Conservation (phyloP, 1,284 basidiomycete genomes). For the Cutaneotrichosporon curvatum region DNA sequence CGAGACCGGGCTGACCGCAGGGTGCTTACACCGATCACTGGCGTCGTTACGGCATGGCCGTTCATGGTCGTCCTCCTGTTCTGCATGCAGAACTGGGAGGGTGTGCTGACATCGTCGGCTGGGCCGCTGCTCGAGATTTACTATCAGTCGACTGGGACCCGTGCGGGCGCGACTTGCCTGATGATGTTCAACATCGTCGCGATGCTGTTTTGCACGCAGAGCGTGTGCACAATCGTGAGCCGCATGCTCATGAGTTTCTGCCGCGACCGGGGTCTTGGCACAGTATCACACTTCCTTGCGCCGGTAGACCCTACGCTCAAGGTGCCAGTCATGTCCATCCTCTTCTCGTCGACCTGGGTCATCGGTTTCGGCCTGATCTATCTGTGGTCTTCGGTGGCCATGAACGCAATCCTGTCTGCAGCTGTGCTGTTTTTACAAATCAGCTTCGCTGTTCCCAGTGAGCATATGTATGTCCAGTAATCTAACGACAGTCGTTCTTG, state of each 20-base stretch:
- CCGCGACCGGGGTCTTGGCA: constrained; percentile 60
- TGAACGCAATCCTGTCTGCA: constrained; percentile 49
- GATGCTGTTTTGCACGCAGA: constrained; percentile 42
- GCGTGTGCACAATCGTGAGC: constrained; percentile 59
- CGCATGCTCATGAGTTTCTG: constrained; percentile 65
- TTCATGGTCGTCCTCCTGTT: constrained; percentile 65
- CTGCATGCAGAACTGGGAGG: constrained; percentile 55
- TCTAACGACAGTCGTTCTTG: no score
- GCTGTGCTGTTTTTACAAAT: constrained; percentile 48
- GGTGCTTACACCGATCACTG: constrained; percentile 59
- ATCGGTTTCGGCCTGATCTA: constrained; percentile 48
- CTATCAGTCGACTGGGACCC: constrained; percentile 57
- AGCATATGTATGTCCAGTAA: no score
- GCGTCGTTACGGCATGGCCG: constrained; percentile 54
- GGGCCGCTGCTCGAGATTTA: constrained; percentile 62
- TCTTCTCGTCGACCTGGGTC: constrained; percentile 53
- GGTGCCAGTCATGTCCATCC: constrained; percentile 56
- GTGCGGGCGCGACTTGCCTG: constrained; percentile 57
- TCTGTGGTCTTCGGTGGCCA: constrained; percentile 53
- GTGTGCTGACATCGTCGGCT: constrained; percentile 53
- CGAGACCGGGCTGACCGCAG: no score
- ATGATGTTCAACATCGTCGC: constrained; percentile 45
- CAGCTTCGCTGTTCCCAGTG: constrained; percentile 45
- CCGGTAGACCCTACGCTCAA: constrained; percentile 50
- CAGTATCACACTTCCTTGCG: constrained; percentile 53